Percentiles rank a stretch among this genome's conserved stretches.
phyloP scores from a whole-genome alignment of 148 eudicot genomes.

The Spergularia bocconei region DNA sequence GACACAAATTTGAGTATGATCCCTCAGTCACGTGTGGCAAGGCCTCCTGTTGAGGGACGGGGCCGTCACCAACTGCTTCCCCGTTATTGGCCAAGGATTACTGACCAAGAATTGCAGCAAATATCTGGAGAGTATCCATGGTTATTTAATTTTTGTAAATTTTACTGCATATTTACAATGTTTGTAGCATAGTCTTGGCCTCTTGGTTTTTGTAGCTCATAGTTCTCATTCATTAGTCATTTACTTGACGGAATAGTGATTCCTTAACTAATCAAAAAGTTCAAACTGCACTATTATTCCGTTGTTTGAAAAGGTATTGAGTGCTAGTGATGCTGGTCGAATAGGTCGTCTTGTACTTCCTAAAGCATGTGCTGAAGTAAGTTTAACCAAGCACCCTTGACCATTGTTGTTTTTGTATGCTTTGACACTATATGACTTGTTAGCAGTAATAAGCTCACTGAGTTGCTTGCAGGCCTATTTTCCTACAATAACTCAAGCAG shows the following conservation, averaged over 20 bases:
- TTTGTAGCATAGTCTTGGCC: background rate
- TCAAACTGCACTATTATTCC: conserved; percentile 89
- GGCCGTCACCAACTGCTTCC: conserved; percentile 91
- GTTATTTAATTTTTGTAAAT: background rate
- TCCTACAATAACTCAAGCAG: conserved; percentile 93
- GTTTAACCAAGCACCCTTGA: conserved; percentile 23
- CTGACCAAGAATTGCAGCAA: conserved; percentile 94
- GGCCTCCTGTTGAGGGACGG: conserved; percentile 89
- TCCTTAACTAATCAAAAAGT: conserved; percentile 60
- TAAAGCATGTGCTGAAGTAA: conserved; percentile 99
- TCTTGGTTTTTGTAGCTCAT: background rate
- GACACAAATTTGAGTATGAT: conserved; percentile 40
- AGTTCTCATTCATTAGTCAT: background rate
- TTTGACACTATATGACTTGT: background rate
- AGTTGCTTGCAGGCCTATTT: conserved; percentile 78
- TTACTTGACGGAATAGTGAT: conserved; percentile 4
- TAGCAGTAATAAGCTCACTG: conserved; percentile 16
- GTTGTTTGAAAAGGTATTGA: conserved; percentile 90
- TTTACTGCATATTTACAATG: background rate
- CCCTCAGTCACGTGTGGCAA: conserved; percentile 73
- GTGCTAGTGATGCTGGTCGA: conserved; percentile 99
- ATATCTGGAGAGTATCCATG: conserved; percentile 98
- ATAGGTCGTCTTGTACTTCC: conserved; percentile 99
- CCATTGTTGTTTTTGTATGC: conserved; percentile 4
- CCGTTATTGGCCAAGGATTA: conserved; percentile 98